Conservation (phyloP, 306 rosid species). For the Acacia crassicarpa region DNA sequence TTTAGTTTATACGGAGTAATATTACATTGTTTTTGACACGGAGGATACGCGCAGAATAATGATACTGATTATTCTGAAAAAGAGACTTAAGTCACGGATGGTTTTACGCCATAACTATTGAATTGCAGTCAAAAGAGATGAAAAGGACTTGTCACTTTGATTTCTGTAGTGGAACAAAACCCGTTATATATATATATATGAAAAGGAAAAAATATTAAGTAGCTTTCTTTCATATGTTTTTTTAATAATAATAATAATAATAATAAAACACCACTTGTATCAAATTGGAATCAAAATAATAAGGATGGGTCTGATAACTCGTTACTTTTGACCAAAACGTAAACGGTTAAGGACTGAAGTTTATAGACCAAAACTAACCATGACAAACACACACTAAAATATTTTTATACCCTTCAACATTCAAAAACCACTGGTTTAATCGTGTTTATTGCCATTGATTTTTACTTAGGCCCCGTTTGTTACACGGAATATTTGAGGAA, state of each 20-base stretch:
- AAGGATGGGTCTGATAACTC: too few relatives aligned
- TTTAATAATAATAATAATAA: too few relatives aligned
- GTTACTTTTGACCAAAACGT: too few relatives aligned
- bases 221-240: background rate
- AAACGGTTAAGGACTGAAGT: too few relatives aligned
- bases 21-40: background rate
- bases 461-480: too few relatives aligned
- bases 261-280: background rate
- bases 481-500: too few relatives aligned
- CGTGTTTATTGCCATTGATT: too few relatives aligned
- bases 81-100: background rate
- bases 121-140: background rate
- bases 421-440: too few relatives aligned
- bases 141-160: background rate
- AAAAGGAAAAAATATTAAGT: background rate
- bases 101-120: background rate
- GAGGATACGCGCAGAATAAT: background rate
- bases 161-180: constrained; percentile 30
- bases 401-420: too few relatives aligned
- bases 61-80: background rate
- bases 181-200: background rate
- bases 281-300: background rate
- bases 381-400: too few relatives aligned
- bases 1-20: background rate
- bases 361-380: too few relatives aligned